phyloP scores from a whole-genome alignment of 352 stramenopile genomes.

The Globisporangium iwayamae region DNA sequence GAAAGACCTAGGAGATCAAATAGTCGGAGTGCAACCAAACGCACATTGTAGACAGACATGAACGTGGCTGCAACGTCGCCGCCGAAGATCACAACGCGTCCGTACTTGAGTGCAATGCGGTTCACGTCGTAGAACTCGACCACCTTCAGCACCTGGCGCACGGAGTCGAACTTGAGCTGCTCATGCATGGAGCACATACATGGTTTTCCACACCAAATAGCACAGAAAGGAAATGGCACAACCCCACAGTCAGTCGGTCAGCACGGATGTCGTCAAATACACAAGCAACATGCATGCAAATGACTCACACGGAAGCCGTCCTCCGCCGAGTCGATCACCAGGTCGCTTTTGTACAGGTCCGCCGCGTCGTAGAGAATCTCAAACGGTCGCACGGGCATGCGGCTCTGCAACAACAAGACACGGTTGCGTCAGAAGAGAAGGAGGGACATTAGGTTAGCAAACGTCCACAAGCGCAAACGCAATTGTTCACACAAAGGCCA shows the following conservation, averaged over 20 bases:
- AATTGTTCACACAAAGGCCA: neutral
- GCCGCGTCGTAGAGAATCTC: constrained; percentile 74
- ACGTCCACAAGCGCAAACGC: neutral
- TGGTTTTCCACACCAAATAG: neutral
- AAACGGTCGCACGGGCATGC: constrained; percentile 63
- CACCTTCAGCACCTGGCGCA: constrained; percentile 60
- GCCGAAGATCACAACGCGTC: constrained; percentile 80
- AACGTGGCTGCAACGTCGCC: constrained; percentile 76
- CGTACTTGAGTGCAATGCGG: constrained; percentile 72
- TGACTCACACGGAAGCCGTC: constrained; percentile 58
- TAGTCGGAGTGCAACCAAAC: neutral
- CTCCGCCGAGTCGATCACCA: constrained; percentile 65
- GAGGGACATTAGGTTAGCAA: too few relatives aligned
- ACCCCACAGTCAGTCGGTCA: neutral
- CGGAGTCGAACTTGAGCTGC: constrained; percentile 64
- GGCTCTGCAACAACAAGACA: constrained; percentile 29
- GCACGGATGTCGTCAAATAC: too few relatives aligned
- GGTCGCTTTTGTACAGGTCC: constrained; percentile 56
- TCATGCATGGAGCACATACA: neutral
- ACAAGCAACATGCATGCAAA: neutral
- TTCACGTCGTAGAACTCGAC: constrained; percentile 85
- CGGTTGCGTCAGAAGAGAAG: neutral
- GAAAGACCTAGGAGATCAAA: neutral
- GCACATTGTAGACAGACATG: constrained; percentile 88
- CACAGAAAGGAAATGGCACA: neutral